Evolutionary conservation across 2,329 filamentous ascomycete species (phyloP), one percentile per base, ranked within the genome.

Genomic region (Sporothrix curviconia): DNA sequence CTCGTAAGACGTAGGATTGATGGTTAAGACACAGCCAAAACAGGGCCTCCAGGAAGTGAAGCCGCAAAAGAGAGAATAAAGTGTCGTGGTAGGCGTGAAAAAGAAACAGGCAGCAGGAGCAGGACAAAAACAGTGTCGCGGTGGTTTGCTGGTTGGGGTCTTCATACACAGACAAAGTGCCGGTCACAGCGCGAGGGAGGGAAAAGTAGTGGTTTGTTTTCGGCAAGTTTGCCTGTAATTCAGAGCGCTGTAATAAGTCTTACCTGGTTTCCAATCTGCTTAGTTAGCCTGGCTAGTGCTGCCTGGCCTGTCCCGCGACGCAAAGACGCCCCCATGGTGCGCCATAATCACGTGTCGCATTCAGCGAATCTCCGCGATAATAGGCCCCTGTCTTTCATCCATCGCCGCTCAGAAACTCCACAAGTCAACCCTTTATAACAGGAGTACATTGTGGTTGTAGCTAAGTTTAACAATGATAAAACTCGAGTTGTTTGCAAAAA

Each of bases 121-220:
- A n/a, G n/a, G n/a, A n/a, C n/a, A n/a, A n/a, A n/a, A n/a, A n/a
- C n/a, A n/a, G n/a, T 24, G 30, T 12, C 30, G 46, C n/a, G 14
- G 15, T 22, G 17, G 34, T 32, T 19, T 30, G 34, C 22, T 51
- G 34, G 47, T 37, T 51, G 47, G 2, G 22, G 34, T 39, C 24
- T 32, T 51, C 47, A 34, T 37, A 36, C n/a, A 37, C n/a, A n/a
- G 28, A 51, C 47, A 51, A 51, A 39, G 22, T 37, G 34, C n/a
- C 32, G 14, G 30, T 36, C 14, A 17, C 19, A 43, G 40, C 19
- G 52, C 12, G 4, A 14, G 30, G 37, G 43, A n/a, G 11, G 56
- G 19, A 14, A 39, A 46, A 51, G 32, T 22, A 46, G 56, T 58
- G 58, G 43, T 55, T 60, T 63, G 61, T 63, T 59, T 57, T 44